Evolutionary conservation across 257 asterid genomes (phyloP), one percentile per base, ranked within the genome.

Genomic region (Penstemon davidsonii): DNA sequence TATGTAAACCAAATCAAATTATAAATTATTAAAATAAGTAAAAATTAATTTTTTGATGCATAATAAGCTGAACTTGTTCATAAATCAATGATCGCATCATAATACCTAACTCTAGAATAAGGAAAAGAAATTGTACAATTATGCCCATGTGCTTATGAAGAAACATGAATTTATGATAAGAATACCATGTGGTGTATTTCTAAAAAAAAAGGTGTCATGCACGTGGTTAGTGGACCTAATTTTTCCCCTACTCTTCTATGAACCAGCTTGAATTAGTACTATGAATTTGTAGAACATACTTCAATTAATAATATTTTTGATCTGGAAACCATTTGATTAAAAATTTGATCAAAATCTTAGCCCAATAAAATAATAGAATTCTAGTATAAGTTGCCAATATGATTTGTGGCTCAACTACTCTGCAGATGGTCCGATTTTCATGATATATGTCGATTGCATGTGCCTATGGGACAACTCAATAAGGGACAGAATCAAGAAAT

Each of bases 171-270:
- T 63, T 67, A 73, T 77, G 65, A 36, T 6, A 40, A 71, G 71
- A 55, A 64, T 65, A 65, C 55, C 46, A 74, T 68, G 64, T 66
- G 62, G 47, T 43, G 25, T 45, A 50, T 36, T 25, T 25, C 49
- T 58, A 40, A 45, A 41, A 45, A 41, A 45, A 45, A 68, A 73
- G 43, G 68, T 51, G 68, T 40, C 66, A 68, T 68, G 77, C 83
- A 79, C 74, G 81, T 83, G 88, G 83, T 81, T 43, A 59, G 80
- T 79, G 75, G 62, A 81, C 88, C 86, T 81, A 75, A 75, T 72
- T 75, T 82, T 54, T 47, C 71, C 61, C 42, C 64, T 19, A 3
- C 52, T 42, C 7, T 25, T 6, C 64, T 4, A 3, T 54, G 74
- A 66, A 57, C 66, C 64, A 55, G 33, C 9, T 72, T 71, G 77